Evolutionary conservation across 2,329 filamentous ascomycete genomes (phyloP).

Genomic region (Venturia effusa): DNA sequence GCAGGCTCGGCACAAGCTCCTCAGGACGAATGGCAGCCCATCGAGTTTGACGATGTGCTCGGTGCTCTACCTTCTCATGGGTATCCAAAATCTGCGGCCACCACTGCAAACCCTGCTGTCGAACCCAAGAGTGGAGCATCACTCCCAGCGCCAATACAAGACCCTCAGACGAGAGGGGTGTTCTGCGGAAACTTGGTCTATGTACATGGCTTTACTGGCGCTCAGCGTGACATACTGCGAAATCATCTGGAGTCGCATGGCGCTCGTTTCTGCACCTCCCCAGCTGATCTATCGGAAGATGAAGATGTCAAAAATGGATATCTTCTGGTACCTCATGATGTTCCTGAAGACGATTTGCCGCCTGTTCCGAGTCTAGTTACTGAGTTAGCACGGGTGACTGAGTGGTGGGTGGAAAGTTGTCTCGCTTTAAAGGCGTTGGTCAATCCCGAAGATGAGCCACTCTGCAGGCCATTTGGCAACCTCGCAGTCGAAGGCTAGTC

Average conservation of each 20-base stretch:
- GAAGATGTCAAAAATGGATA: conserved; percentile 22
- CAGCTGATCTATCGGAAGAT: not conserved
- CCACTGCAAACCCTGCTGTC: not conserved
- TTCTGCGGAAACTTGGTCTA: conserved; percentile 27
- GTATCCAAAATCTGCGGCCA: not conserved
- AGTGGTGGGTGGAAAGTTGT: conserved; percentile 90
- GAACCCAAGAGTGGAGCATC: not conserved
- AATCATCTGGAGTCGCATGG: conserved; percentile 22
- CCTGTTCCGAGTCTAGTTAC: conserved; percentile 25
- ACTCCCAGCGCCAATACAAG: not conserved
- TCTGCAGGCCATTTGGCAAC: conserved; percentile 64
- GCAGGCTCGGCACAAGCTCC: conserved; percentile 14
- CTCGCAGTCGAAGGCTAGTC: conserved; percentile 51
- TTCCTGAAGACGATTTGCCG: conserved; percentile 24
- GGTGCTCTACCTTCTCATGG: conserved; percentile 5
- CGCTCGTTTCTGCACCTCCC: conserved; percentile 24
- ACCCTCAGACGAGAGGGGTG: not conserved
- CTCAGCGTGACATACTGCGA: conserved; percentile 34
- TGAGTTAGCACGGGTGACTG: conserved; percentile 49
- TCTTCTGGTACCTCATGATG: conserved; percentile 36
- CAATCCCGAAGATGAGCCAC: conserved; percentile 56
- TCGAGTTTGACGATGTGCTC: conserved; percentile 10
- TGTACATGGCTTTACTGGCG: conserved; percentile 47
- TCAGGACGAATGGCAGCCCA: conserved; percentile 18
- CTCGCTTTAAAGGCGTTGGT: conserved; percentile 64